These are phyloP conservation scores for Colletotrichum sojae DNA, from an alignment of 2,329 filamentous ascomycete genomes.

Conservation along the genomic window DNA sequence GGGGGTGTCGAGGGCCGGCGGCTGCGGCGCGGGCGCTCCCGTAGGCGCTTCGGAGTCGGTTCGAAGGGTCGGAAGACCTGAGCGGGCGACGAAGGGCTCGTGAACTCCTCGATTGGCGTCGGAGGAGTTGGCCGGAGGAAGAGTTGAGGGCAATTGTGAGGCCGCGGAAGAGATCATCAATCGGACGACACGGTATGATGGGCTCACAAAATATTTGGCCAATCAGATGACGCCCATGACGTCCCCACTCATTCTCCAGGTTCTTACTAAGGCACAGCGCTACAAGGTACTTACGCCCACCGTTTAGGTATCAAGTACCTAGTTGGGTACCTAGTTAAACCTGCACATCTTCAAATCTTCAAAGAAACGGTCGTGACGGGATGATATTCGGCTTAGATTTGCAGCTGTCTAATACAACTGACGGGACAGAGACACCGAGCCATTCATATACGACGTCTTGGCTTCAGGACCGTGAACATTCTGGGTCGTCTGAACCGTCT, in stretches of 20 bases:
- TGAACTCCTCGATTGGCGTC: conserved; percentile 4
- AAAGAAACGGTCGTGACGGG: no score
- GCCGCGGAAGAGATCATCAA: conserved; percentile 12
- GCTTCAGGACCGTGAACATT: background rate
- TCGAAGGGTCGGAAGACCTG: background rate
- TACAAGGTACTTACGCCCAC: background rate
- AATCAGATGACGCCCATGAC: conserved; percentile 10
- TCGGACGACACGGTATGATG: conserved; percentile 18
- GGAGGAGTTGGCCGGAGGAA: background rate
- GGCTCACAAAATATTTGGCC: conserved; percentile 30
- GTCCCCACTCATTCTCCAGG: no score
- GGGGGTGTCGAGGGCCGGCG: conserved; percentile 7
- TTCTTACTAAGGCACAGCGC: background rate
- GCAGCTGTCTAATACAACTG: no score
- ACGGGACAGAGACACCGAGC: no score
- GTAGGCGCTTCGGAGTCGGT: background rate
- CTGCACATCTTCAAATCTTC: no score
- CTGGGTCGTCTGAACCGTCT: background rate
- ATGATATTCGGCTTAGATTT: no score
- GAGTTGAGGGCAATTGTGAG: background rate
- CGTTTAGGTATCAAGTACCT: no score
- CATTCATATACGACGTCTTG: background rate
- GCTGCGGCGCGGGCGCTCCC: conserved; percentile 9
- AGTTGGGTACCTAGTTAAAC: no score
- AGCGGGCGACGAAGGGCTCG: conserved; percentile 9